These are phyloP conservation scores for Plasmodium gonderi DNA, from an alignment of 169 alveolate genomes.

Conservation along the genomic window DNA sequence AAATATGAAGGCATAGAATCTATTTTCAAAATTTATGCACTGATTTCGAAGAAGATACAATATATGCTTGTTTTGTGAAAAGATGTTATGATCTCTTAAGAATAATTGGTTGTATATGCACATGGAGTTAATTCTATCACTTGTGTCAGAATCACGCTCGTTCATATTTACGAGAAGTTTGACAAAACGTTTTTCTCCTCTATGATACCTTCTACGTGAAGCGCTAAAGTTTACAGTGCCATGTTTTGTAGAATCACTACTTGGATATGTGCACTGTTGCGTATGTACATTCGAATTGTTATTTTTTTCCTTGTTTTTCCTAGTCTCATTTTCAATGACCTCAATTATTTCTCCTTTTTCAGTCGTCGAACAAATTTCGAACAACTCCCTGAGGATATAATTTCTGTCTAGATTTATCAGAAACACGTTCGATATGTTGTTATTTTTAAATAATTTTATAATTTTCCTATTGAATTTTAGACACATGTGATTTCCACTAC, in stretches of 20 bases:
- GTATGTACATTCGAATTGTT: background rate
- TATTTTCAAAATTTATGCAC: conserved; percentile 20
- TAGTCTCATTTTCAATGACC: background rate
- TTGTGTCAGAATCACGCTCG: background rate
- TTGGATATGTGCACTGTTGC: too few relatives aligned
- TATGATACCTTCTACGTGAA: too few relatives aligned
- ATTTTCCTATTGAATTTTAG: conserved; percentile 10
- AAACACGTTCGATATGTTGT: background rate
- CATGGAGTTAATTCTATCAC: background rate
- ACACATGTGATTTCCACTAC: background rate
- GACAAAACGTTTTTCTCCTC: background rate
- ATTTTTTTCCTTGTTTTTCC: background rate
- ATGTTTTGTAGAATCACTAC: too few relatives aligned
- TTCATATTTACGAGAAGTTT: background rate
- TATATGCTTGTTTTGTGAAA: conserved; percentile 28
- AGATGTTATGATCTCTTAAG: conserved; percentile 39
- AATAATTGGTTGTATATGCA: conserved; percentile 19
- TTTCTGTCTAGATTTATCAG: conserved; percentile 8
- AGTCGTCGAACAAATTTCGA: background rate
- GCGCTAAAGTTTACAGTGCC: too few relatives aligned
- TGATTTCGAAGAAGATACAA: conserved; percentile 41
- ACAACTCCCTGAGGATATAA: conserved; percentile 34
- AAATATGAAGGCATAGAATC: conserved; percentile 32
- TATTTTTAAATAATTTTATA: background rate
- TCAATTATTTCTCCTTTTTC: conserved; percentile 37